These are phyloP conservation scores for Lachancea waltii DNA, from an alignment of 805 yeast genomes.

Conservation along the genomic window DNA sequence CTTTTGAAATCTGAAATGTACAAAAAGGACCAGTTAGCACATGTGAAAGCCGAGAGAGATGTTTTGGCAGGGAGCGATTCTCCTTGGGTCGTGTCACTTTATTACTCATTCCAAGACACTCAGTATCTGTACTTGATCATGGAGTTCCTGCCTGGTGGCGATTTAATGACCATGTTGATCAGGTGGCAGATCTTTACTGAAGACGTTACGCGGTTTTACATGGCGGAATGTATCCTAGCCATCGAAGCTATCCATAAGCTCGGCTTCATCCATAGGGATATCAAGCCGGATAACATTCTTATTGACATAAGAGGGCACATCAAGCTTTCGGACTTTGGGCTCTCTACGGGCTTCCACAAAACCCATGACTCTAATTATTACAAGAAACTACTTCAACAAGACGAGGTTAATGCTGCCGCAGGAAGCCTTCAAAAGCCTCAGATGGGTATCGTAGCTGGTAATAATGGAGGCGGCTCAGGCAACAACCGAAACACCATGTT, in stretches of 20 bases:
- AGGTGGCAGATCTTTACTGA: conserved; percentile 92
- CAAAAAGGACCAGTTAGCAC: conserved; percentile 89
- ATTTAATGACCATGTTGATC: conserved; percentile 89
- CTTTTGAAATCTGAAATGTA: conserved; percentile 87
- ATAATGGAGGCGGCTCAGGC: conserved; percentile 16
- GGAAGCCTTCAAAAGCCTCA: conserved; percentile 35
- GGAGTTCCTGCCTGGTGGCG: conserved; percentile 94
- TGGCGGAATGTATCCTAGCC: conserved; percentile 94
- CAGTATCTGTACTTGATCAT: conserved; percentile 76
- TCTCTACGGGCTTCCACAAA: conserved; percentile 86
- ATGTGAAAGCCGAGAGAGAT: conserved; percentile 93
- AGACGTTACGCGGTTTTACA: conserved; percentile 86
- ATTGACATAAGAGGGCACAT: conserved; percentile 78
- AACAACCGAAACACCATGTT: conserved; percentile 67
- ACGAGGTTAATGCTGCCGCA: conserved; percentile 29
- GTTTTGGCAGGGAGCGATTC: conserved; percentile 87
- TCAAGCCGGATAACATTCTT: conserved; percentile 92
- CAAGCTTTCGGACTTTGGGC: conserved; percentile 81
- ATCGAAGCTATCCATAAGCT: conserved; percentile 89
- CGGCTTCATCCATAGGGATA: conserved; percentile 94
- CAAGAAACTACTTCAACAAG: conserved; percentile 70
- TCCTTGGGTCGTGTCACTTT: conserved; percentile 83
- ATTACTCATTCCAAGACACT: conserved; percentile 70
- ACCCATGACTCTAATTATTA: conserved; percentile 89
- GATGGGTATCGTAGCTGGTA: conserved; percentile 10